phyloP scores from a whole-genome alignment of 305 asterid species.

The Solanum chacoense region DNA sequence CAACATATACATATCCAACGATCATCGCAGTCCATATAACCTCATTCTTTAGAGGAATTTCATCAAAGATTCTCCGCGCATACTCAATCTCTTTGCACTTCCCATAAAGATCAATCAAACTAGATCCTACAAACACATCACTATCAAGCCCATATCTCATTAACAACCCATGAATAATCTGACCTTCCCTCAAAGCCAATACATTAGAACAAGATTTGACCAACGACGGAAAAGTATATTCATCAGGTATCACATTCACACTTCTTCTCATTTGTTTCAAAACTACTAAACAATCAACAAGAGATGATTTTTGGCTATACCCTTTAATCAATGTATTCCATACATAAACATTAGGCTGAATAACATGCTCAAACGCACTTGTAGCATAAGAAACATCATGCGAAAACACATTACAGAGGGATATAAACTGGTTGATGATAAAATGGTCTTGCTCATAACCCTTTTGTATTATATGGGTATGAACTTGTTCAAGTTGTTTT shows the following conservation, averaged over 20 bases:
- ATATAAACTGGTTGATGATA: constrained; percentile 39
- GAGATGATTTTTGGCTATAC: constrained; percentile 27
- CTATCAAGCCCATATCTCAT: constrained; percentile 40
- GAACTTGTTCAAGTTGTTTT: constrained; percentile 34
- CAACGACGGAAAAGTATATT: constrained; percentile 50
- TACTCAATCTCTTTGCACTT: constrained; percentile 45
- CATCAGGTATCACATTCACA: constrained; percentile 32
- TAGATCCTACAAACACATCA: constrained; percentile 55
- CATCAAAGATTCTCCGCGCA: constrained; percentile 55
- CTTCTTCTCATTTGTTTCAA: constrained; percentile 32
- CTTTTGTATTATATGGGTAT: constrained; percentile 41
- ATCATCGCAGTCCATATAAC: constrained; percentile 72
- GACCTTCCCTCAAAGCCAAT: constrained; percentile 48
- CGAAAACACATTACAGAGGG: constrained; percentile 27
- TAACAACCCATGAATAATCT: constrained; percentile 38
- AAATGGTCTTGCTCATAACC: constrained; percentile 64
- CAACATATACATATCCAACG: constrained; percentile 36
- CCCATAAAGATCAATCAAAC: constrained; percentile 68
- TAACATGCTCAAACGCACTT: constrained; percentile 34
- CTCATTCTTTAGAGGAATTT: constrained; percentile 44
- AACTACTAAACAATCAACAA: constrained; percentile 23
- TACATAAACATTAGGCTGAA: constrained; percentile 42
- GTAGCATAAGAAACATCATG: constrained; percentile 29
- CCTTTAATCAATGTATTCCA: constrained; percentile 55
- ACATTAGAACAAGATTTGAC: constrained; percentile 38